A percentile compares a stretch with the other conserved stretches of the same genome.
phyloP scores from a whole-genome alignment of 148 eudicot genomes.

The Oxyria digyna region DNA sequence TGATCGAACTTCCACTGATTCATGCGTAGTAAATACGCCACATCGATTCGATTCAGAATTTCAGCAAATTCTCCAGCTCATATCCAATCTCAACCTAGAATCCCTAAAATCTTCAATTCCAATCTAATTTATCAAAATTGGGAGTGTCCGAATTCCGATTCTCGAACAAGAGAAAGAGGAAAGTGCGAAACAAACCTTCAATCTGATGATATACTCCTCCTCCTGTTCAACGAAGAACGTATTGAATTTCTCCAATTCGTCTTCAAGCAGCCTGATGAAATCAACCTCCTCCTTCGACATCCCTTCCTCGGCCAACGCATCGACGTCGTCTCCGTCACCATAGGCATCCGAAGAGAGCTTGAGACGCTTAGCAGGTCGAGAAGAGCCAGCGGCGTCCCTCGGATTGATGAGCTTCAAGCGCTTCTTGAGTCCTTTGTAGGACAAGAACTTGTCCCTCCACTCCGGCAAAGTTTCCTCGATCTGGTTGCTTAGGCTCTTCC shows the following conservation, averaged over 20 bases:
- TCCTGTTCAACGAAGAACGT: slow-evolving; percentile 80
- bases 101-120: neutral
- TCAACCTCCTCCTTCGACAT: slow-evolving; percentile 61
- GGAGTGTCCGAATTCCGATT: neutral
- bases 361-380: slow-evolving; percentile 34
- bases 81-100: neutral
- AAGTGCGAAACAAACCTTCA: slow-evolving; percentile 47
- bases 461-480: slow-evolving; percentile 91
- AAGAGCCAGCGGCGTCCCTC: slow-evolving; percentile 12
- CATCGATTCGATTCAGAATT: neutral
- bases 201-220: slow-evolving; percentile 83
- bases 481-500: slow-evolving; percentile 84
- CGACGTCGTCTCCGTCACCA: slow-evolving; percentile 10
- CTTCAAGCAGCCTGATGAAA: slow-evolving; percentile 62
- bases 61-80: neutral
- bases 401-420: slow-evolving; percentile 63
- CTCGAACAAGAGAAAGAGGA: neutral
- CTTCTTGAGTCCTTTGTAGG: slow-evolving; percentile 84
- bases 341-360: slow-evolving; percentile 14
- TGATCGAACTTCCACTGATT: neutral
- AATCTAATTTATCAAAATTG: neutral
- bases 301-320: slow-evolving; percentile 14
- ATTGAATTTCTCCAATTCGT: slow-evolving; percentile 83
- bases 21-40: neutral
- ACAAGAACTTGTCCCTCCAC: slow-evolving; percentile 90